These are phyloP conservation scores for Aquanectria penicillioides DNA, from an alignment of 2,329 filamentous ascomycete genomes.

Conservation along the genomic window DNA sequence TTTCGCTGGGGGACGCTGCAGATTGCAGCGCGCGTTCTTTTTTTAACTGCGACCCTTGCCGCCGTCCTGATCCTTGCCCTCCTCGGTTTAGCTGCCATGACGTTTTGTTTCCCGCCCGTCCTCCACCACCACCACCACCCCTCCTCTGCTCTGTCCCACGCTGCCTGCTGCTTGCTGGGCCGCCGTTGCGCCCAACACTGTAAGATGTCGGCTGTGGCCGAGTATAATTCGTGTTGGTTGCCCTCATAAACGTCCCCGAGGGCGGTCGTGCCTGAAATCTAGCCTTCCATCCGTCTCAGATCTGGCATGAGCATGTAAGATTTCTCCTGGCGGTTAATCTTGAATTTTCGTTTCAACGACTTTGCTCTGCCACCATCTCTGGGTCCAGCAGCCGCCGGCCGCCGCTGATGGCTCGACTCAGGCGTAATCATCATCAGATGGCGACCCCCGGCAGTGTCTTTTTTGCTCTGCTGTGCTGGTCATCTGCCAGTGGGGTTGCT, in stretches of 20 bases:
- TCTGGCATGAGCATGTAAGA: not conserved
- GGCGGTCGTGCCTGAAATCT: not conserved
- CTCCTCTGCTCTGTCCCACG: too few species aligned
- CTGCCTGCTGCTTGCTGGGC: too few species aligned
- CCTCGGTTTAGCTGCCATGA: not conserved
- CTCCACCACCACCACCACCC: too few species aligned
- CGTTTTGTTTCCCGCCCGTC: not conserved
- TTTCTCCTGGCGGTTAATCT: not conserved
- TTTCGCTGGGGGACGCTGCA: too few species aligned
- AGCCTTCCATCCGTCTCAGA: not conserved
- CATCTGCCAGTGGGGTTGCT: not conserved
- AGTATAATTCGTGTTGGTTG: conserved; percentile 2
- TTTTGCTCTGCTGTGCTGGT: not conserved
- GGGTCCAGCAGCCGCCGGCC: not conserved
- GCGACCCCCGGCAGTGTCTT: too few species aligned
- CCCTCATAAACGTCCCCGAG: not conserved
- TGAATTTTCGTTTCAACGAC: not conserved
- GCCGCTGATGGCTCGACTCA: not conserved
- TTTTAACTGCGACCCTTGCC: not conserved
- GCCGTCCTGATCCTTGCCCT: not conserved
- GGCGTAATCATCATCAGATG: not conserved
- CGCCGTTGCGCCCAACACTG: too few species aligned
- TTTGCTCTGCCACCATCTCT: not conserved
- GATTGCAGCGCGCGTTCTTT: conserved; percentile 4
- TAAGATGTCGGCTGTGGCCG: not conserved